phyloP scores from a whole-genome alignment of 2,329 filamentous ascomycete genomes.

The Botrytis hyacinthi region DNA sequence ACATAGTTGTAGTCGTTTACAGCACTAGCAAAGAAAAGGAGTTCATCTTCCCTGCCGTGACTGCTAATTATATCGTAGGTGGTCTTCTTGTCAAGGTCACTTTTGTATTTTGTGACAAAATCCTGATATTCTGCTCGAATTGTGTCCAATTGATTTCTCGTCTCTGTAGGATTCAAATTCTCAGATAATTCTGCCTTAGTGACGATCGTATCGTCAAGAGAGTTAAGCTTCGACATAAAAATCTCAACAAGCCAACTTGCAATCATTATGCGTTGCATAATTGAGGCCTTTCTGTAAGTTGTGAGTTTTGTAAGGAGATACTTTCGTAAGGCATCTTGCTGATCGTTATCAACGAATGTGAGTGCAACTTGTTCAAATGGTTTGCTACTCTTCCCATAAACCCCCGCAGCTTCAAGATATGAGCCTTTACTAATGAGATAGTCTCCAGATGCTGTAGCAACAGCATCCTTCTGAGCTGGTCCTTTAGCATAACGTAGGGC shows the following conservation, averaged over 20 bases:
- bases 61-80: conserved; percentile 95
- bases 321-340: conserved; percentile 85
- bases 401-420: conserved; percentile 79
- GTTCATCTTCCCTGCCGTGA: conserved; percentile 88
- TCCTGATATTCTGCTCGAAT: conserved; percentile 81
- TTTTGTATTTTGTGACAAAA: conserved; percentile 81
- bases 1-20: conserved; percentile 94
- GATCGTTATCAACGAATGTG: conserved; percentile 82
- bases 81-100: conserved; percentile 85
- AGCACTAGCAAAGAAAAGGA: conserved; percentile 85
- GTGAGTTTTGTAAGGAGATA: conserved; percentile 84
- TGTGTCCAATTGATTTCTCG: conserved; percentile 65
- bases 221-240: conserved; percentile 96
- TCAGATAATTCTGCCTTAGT: conserved; percentile 81
- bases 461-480: conserved; percentile 78
- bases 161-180: conserved; percentile 66
- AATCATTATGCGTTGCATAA: conserved; percentile 95
- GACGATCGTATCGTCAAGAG: conserved; percentile 88
- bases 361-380: conserved; percentile 95
- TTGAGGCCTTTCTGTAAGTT: conserved; percentile 74
- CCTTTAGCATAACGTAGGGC: conserved; percentile 84
- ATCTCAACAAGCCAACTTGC: conserved; percentile 93
- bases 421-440: conserved; percentile 78
- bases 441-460: conserved; percentile 90
- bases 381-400: conserved; percentile 95